Base-by-base conservation (phyloP, 73 alveolate genomes). In the Symbiodinium natans region DNA sequence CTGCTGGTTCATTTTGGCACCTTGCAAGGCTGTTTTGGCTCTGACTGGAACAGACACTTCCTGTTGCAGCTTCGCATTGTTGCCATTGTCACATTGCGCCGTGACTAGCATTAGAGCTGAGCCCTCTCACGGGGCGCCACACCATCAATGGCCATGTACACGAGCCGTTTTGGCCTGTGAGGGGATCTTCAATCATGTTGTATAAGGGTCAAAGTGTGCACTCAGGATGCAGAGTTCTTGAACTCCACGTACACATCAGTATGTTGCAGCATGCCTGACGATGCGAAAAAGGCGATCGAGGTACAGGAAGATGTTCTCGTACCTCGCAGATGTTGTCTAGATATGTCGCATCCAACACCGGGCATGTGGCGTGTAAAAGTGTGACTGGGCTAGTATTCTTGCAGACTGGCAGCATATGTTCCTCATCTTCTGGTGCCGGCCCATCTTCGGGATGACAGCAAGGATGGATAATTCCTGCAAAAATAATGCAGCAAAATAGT, bases 91-190 rank as follows among this genome's bases (percentile, higher is more conserved):
- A n/a, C n/a, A n/a, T n/a, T n/a, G n/a, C n/a, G n/a, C n/a, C n/a
- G n/a, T n/a, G n/a, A n/a, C n/a, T n/a, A n/a, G n/a, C n/a, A n/a
- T n/a, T n/a, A n/a, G n/a, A n/a, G n/a, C n/a, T 46, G 59, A 46
- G 36, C 33, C 80, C 31, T 13, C 36, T 63, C 36, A 25, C 99
- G 93, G 21, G 99, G 99, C 48, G 99, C 99, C n/a, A 93, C 99
- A 13, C 99, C 99, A 88, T 99, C 99, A 41, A 99, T 99, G 19
- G 99, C 99, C 99, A 99, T 93, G 99, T 99, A 99, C 36, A 99
- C 92, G 71, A 99, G 84, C 92, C 99, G 99, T 95, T 99, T 99
- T 1, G 99, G 99, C 99, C 99, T 99, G 23, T 99, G 99, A 41
- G 80, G 17, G 29, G 71, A 1, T 11, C 41, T 25, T 74, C 25